Conservation (phyloP, 1,284 basidiomycete genomes). For the Pyrrhoderma noxium region DNA sequence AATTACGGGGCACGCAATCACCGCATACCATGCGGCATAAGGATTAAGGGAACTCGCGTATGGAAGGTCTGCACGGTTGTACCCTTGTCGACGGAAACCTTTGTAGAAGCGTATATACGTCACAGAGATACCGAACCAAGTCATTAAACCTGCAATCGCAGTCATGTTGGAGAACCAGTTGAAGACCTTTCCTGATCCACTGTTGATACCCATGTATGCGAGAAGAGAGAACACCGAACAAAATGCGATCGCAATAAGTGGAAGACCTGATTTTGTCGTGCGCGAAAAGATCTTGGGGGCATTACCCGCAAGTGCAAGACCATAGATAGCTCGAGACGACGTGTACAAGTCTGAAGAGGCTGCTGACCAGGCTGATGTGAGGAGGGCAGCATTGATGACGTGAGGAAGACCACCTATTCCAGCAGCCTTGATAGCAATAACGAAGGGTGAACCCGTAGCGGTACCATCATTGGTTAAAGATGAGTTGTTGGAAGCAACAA, state of each 20-base stretch:
- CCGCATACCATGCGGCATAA: constrained; percentile 42
- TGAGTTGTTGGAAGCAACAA: constrained; percentile 62
- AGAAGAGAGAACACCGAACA: constrained; percentile 66
- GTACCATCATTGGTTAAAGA: constrained; percentile 47
- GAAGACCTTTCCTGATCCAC: constrained; percentile 63
- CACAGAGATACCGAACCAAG: constrained; percentile 62
- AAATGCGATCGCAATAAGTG: constrained; percentile 63
- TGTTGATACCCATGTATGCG: constrained; percentile 62
- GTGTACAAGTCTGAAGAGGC: constrained; percentile 80
- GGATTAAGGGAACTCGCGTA: constrained; percentile 30
- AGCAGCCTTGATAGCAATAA: constrained; percentile 69
- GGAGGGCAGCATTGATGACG: constrained; percentile 80
- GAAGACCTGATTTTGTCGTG: constrained; percentile 67
- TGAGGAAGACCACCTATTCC: constrained; percentile 70
- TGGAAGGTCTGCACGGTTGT: constrained; percentile 33
- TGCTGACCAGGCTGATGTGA: constrained; percentile 84
- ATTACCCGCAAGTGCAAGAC: constrained; percentile 67
- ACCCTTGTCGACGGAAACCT: constrained; percentile 38
- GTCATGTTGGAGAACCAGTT: constrained; percentile 76
- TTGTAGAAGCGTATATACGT: constrained; percentile 41
- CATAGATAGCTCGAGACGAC: constrained; percentile 75
- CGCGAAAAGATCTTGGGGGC: constrained; percentile 70
- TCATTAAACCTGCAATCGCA: constrained; percentile 55
- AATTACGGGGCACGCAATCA: constrained; percentile 48
- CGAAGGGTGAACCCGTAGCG: constrained; percentile 77